Evolutionary conservation across 2,329 filamentous ascomycete genomes (phyloP).

Genomic region (Apiospora malaysiana): DNA sequence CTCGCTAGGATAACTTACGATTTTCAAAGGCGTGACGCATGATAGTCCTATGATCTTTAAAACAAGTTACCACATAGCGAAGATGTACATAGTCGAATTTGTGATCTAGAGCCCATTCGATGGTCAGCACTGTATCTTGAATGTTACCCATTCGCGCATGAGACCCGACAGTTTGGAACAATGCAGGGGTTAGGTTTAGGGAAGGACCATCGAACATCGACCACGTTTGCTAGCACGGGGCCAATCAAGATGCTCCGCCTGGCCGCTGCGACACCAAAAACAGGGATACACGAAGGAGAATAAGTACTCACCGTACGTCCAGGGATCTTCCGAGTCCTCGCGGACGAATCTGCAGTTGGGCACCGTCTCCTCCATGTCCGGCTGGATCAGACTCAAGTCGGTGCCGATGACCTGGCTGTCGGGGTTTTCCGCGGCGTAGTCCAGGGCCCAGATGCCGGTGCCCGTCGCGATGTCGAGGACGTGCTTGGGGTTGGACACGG

Average conservation of each 20-base stretch:
- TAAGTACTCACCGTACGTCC: not conserved
- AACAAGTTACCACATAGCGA: constrained; percentile 20
- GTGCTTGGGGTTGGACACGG: constrained; percentile 12
- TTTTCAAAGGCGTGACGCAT: constrained; percentile 19
- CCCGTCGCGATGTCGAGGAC: constrained; percentile 25
- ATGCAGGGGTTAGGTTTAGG: not conserved
- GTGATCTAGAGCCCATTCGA: not conserved
- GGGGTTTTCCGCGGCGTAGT: constrained; percentile 20
- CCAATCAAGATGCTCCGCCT: not conserved
- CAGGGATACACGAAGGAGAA: not conserved
- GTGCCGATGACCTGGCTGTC: constrained; percentile 20
- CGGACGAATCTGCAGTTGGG: constrained; percentile 18
- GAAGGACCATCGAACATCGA: not conserved
- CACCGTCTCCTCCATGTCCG: not conserved
- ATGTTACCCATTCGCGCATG: constrained; percentile 2
- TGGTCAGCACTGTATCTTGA: not conserved
- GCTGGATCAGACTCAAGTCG: constrained; percentile 24
- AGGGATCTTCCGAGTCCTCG: constrained; percentile 21
- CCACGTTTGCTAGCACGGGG: not conserved
- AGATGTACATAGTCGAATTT: constrained; percentile 22
- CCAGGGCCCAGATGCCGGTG: constrained; percentile 25
- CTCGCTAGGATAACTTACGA: not conserved
- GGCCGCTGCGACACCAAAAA: not conserved
- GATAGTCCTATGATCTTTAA: constrained; percentile 10
- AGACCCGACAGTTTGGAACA: not conserved